Evolutionary conservation across 805 yeast species (phyloP).

Genomic region (Clavispora asparagi): DNA sequence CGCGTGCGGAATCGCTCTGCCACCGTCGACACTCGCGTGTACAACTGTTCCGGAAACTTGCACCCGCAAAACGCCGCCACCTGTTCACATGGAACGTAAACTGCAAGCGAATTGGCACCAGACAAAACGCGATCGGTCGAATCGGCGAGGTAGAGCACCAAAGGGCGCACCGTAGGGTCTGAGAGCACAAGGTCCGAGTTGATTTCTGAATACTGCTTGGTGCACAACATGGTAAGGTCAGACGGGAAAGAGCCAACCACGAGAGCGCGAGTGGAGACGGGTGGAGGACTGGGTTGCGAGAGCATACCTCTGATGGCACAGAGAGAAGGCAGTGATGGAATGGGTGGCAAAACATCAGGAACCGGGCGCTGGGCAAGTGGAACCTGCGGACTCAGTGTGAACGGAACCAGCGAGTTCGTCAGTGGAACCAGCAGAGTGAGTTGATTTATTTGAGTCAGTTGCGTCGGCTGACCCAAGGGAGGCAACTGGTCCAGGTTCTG

Average conservation of each 20-base stretch:
- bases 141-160: slow-evolving; percentile 23
- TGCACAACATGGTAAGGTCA: slow-evolving; percentile 22
- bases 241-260: slow-evolving; percentile 23
- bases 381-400: no score
- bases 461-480: no score
- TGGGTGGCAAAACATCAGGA: background rate
- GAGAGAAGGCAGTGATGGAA: background rate
- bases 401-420: no score
- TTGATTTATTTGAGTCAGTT: no score
- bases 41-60: slow-evolving; percentile 13
- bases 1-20: slow-evolving; percentile 4
- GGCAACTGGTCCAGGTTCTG: no score
- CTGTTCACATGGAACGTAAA: slow-evolving; percentile 4
- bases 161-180: slow-evolving; percentile 21
- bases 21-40: slow-evolving; percentile 6
- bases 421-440: background rate
- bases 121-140: background rate
- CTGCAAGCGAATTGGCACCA: slow-evolving; percentile 3
- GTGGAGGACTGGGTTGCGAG: background rate
- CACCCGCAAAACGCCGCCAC: slow-evolving; percentile 11
- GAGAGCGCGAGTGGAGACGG: slow-evolving; percentile 12
- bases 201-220: slow-evolving; percentile 18
- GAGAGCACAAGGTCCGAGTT: slow-evolving; percentile 5
- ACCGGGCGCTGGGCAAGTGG: no score
- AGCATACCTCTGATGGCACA: background rate